Base-by-base conservation (phyloP, 805 yeast genomes). In the Pichia thaimueangensis region DNA sequence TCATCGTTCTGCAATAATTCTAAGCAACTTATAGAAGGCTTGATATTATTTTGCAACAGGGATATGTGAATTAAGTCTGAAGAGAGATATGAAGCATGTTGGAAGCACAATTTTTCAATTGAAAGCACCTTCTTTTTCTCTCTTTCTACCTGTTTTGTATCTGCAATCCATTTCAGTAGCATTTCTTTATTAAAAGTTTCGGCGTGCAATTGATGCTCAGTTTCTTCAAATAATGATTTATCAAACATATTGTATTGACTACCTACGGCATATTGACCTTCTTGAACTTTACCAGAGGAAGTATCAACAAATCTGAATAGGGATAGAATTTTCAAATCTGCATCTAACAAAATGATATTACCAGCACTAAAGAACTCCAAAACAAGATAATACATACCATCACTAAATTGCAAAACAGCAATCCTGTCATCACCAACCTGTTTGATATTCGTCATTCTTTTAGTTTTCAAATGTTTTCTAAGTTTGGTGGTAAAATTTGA, bases 361-460 rank as follows among this genome's bases (percentile, higher is more conserved):
- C 98, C 98, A 3, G 96, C 96, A 57, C 96, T 85, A 66, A 89
- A 91, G 55, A 91, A 91, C 61, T 91, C 98, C 41, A 91, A 62
- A 0, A 86, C 95, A 49, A 91, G 65, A 52, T 84, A 82, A 55
- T 65, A 79, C 40, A 76, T 54, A 2, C 96, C 96, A 54, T 86
- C 95, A 35, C 89, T 79, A 63, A 91, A 91, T 47, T 86, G 79
- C 35, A 91, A 61, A 0, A 88, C 95, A 34, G 86, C 67, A n/a
- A 86, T 77, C 60, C 97, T 73, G 57, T 88, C 96, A 54, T 79
- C 75, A 1, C 79, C 82, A 5, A 91, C 75, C 51, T 88, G 95
- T 49, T 73, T 76, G 34, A 91, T 65, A 29, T 74, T 73, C 1
- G 93, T 75, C 34, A 91, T 67, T 46, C 97, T 69, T 59, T 88